phyloP scores from a whole-genome alignment of 2,329 filamentous ascomycete species.

The Pseudonectria foliicola region DNA sequence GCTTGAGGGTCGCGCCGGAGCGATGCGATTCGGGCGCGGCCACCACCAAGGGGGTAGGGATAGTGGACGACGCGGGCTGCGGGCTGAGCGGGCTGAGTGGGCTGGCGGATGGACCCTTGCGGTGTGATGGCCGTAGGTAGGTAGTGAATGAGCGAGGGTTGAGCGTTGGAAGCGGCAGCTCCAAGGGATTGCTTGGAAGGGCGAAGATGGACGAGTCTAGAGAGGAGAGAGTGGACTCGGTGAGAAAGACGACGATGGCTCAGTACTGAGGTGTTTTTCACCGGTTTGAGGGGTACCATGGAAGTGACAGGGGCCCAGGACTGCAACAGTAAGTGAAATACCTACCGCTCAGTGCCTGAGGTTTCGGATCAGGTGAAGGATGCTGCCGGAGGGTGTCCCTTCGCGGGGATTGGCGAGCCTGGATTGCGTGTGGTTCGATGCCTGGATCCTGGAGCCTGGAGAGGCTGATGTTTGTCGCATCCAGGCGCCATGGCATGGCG shows the following conservation, averaged over 20 bases:
- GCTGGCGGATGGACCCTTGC: constrained; percentile 9
- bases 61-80: constrained; percentile 21
- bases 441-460: constrained; percentile 2
- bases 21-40: constrained; percentile 18
- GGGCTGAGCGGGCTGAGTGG: constrained; percentile 18
- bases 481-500: too few species aligned
- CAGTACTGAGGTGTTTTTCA: constrained; percentile 35
- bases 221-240: constrained; percentile 33
- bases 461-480: too few species aligned
- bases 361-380: constrained; percentile 17
- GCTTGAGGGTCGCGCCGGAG: constrained; percentile 12
- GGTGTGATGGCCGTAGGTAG: constrained; percentile 23
- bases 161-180: constrained; percentile 22
- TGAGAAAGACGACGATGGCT: constrained; percentile 30
- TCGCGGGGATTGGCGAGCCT: constrained; percentile 7
- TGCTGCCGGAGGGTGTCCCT: constrained; percentile 3
- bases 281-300: constrained; percentile 35
- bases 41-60: constrained; percentile 23
- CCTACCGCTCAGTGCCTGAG: constrained; percentile 18
- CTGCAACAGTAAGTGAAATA: constrained; percentile 13
- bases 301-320: constrained; percentile 21
- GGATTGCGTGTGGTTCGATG: constrained; percentile 19
- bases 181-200: constrained; percentile 22
- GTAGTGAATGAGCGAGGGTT: constrained; percentile 16
- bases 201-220: constrained; percentile 29